Evolutionary conservation across 1,284 basidiomycete genomes (phyloP), one percentile per base, ranked within the genome.

Genomic region (Dichomitus squalens): DNA sequence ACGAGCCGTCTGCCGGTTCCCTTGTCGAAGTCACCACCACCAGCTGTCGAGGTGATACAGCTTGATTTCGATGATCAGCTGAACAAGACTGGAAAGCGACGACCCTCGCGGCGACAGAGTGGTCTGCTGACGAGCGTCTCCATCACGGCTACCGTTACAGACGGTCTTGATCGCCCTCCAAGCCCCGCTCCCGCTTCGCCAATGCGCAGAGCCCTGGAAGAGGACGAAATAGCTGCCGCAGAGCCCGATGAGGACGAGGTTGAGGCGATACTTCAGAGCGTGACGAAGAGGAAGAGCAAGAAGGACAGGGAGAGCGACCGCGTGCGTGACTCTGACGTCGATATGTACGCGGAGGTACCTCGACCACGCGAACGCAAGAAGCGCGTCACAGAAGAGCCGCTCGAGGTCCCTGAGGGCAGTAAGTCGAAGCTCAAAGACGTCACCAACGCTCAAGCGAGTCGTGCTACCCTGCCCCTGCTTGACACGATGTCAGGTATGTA

Each of bases 151-250:
- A 58, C 70, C 18, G 59, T 66, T n/a, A 36, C 67, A n/a, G 62
- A 60, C 61, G 55, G 56, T 49, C 57, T 65, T 63, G 66, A 67
- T 51, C 77, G 84, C 56, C 79, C 84, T 21, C 76, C 81, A 1
- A 88, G 86, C 63, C 87, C 88, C 4, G 83, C 85, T 5, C 82
- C 86, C 64, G 85, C 85, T n/a, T 86, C 84, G 2, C 83, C 86
- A 14, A 75, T 84, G 36, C 76, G 81, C 39, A 72, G 79, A 12
- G 83, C 81, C 7, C 83, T 83, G 59, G 83, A 86, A 44, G 82
- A 80, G 31, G 85, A 87, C 58, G 85, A 84, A 61, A 70, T 72
- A 29, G 74, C 73, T 2, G 74, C 66, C 5, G 66, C 68, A 29
- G 66, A 67, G 23, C 70, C 68, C 12, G 67, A 66, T 31, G 66